Conservation (phyloP, 1,284 basidiomycete genomes). For the Leccinum pallidistipes region DNA sequence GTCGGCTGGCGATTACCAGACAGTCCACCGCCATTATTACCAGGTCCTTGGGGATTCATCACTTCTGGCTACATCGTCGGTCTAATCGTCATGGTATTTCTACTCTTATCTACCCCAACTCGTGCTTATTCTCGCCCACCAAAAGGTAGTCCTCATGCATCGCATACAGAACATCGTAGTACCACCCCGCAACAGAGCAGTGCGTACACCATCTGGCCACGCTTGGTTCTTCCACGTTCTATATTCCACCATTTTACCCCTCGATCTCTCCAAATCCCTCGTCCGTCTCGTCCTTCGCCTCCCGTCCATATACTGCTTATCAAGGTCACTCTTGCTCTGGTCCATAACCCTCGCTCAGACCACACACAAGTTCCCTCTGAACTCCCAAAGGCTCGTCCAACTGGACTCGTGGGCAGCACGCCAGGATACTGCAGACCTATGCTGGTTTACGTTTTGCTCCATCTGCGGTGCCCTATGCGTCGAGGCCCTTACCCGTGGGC, state of each 20-base stretch:
- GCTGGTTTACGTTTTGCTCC: slow-evolving; percentile 70
- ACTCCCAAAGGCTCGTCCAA: slow-evolving; percentile 33
- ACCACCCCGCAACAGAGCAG: slow-evolving; percentile 51
- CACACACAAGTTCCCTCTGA: slow-evolving; percentile 40
- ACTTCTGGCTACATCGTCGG: slow-evolving; percentile 69
- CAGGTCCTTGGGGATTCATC: slow-evolving; percentile 67
- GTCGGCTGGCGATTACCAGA: slow-evolving; percentile 3
- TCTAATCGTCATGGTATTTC: slow-evolving; percentile 57
- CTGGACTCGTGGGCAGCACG: slow-evolving; percentile 48
- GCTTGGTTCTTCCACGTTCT: slow-evolving; percentile 33
- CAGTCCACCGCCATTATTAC: slow-evolving; percentile 33
- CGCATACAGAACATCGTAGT: slow-evolving; percentile 75
- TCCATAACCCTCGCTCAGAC: slow-evolving; percentile 56
- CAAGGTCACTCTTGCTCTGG: slow-evolving; percentile 57
- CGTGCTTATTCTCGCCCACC: slow-evolving; percentile 7
- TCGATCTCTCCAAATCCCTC: slow-evolving; percentile 58
- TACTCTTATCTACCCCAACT: not conserved
- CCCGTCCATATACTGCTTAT: slow-evolving; percentile 61
- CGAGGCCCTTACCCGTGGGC: slow-evolving; percentile 61
- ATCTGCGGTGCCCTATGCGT: slow-evolving; percentile 63
- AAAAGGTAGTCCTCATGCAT: slow-evolving; percentile 63
- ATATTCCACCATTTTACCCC: slow-evolving; percentile 51
- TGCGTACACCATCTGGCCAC: slow-evolving; percentile 18
- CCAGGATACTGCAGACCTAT: slow-evolving; percentile 60
- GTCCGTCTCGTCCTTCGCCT: slow-evolving; percentile 60